Base-by-base conservation (phyloP, 2,329 filamentous ascomycete genomes). In the Furcasterigmium furcatum region DNA sequence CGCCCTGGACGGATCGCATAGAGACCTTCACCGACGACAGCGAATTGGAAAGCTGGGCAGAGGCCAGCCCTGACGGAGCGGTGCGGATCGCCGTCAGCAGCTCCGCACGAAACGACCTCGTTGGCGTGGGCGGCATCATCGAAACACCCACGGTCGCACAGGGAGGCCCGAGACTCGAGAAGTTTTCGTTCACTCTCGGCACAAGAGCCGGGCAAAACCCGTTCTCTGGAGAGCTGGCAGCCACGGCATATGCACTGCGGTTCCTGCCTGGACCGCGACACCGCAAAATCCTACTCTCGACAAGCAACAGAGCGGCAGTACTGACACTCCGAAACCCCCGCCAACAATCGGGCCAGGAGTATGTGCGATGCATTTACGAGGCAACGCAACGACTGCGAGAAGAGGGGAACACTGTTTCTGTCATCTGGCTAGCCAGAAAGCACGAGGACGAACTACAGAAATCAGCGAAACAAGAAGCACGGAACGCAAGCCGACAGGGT, bases 341-440 rank as follows among this genome's bases (percentile, higher is more conserved):
- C 24, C 43, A 55, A 16, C 49, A 55, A 35, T 55, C 51, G 5
- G 50, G 49, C 30, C 46, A 54, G 44, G 49, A 50, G 45, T 51
- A 48, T 46, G 43, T 50, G 41, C 22, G 44, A 14, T 44, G 41
- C 29, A 51, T 52, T 35, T 55, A 55, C 34, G 44, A 51, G 27
- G 50, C 30, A 12, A 49, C 50, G 18, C 40, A 51, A 22, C 29
- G 36, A 21, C 45, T 49, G 22, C 21, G 13, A 38, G 14, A 8
- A 36, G 20, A 41, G 8, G 5, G 38, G 18, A 34, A 40, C 38
- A 20, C 29, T 19, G 16, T 40, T n/a, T n/a, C n/a, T n/a, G n/a
- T n/a, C n/a, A n/a, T n/a, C n/a, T n/a, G n/a, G n/a, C n/a, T n/a
- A 2, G 32, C 30, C 30, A 34, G 8, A n/a, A 16, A 34, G 18